These are phyloP conservation scores for Cupressus sempervirens DNA, from an alignment of 75 land plant species.

Conservation along the genomic window DNA sequence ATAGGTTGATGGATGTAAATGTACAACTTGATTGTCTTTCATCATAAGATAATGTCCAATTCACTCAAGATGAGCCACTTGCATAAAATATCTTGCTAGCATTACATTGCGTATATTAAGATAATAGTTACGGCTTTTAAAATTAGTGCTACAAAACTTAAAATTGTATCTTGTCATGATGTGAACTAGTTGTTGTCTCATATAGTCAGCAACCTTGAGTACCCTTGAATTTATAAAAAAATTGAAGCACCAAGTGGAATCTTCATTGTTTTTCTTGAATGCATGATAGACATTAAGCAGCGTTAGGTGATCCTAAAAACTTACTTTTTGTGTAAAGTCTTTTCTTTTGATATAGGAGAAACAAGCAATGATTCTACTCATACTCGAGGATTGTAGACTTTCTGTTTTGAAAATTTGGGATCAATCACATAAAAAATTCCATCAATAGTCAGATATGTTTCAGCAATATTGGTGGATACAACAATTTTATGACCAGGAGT, in stretches of 20 bases:
- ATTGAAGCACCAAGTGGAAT: constrained; percentile 50
- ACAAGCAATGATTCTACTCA: constrained; percentile 28
- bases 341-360: constrained; percentile 32
- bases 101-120: constrained; percentile 50
- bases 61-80: constrained; percentile 51
- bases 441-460: constrained; percentile 31
- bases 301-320: constrained; percentile 30
- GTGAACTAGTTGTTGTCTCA: constrained; percentile 40
- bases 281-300: constrained; percentile 57
- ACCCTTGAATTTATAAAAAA: constrained; percentile 48
- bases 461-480: constrained; percentile 29
- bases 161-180: constrained; percentile 49
- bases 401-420: constrained; percentile 27
- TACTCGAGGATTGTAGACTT: constrained; percentile 19
- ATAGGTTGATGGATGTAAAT: constrained; percentile 38
- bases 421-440: constrained; percentile 31
- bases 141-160: constrained; percentile 53
- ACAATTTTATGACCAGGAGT: constrained; percentile 25
- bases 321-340: constrained; percentile 30
- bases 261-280: constrained; percentile 54
- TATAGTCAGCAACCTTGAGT: constrained; percentile 47
- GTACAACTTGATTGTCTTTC: constrained; percentile 52
- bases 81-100: constrained; percentile 61
- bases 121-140: constrained; percentile 40
- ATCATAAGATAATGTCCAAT: constrained; percentile 49